phyloP scores from a whole-genome alignment of 2,329 filamentous ascomycete genomes.

The Fusarium poae region DNA sequence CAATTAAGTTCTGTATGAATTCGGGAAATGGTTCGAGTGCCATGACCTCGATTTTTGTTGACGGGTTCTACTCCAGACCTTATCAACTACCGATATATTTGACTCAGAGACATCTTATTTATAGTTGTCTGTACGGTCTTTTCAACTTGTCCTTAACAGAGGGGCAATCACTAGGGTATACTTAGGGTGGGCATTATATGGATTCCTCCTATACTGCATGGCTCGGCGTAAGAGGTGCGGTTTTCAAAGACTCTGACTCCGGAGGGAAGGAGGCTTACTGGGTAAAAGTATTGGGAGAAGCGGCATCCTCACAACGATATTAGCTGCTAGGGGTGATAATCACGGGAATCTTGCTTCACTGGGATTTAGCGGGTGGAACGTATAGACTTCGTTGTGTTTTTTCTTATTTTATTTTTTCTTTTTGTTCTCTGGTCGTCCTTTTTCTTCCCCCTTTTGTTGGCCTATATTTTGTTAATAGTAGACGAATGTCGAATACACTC shows the following conservation, averaged over 20 bases:
- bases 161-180: constrained; percentile 42
- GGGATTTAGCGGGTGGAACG: constrained; percentile 43
- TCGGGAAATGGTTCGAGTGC: neutral
- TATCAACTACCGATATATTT: constrained; percentile 10
- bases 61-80: neutral
- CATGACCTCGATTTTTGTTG: neutral
- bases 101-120: constrained; percentile 16
- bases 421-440: neutral
- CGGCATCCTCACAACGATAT: constrained; percentile 15
- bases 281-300: constrained; percentile 33
- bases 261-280: constrained; percentile 44
- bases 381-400: constrained; percentile 40
- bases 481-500: constrained; percentile 43
- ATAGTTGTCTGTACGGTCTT: constrained; percentile 21
- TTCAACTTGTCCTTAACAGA: constrained; percentile 34
- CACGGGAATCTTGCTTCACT: constrained; percentile 34
- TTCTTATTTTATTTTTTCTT: constrained; percentile 34
- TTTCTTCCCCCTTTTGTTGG: constrained; percentile 12
- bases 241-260: constrained; percentile 40
- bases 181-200: constrained; percentile 32
- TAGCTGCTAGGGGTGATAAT: constrained; percentile 37
- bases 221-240: constrained; percentile 48
- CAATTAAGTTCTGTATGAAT: constrained; percentile 8
- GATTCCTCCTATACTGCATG: constrained; percentile 46
- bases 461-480: constrained; percentile 49